Base-by-base conservation (phyloP, 202 grass and related monocot genomes). In the Miscanthus sacchariflorus region DNA sequence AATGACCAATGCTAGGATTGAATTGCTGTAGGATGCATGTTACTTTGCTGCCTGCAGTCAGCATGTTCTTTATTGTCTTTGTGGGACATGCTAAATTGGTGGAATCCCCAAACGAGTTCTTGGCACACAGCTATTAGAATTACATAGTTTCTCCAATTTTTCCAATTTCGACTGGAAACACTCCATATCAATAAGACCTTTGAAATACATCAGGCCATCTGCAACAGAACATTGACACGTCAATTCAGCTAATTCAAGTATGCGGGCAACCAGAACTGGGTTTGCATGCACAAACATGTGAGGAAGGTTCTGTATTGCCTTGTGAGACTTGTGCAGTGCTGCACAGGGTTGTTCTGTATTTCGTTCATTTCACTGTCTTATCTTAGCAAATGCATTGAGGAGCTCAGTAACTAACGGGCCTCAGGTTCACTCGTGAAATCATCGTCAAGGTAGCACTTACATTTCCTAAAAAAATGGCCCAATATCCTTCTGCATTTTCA, bases 121-220 rank as follows among this genome's bases (percentile, higher is more conserved):
- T 40, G 21, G 30, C 59, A 85, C 33, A 35, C 68, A 87, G n/a
- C 72, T 84, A 65, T 88, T 52, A 48, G 84, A 63, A 81, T 83
- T 72, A 58, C 74, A 77, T 58, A 90, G 76, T 85, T 88, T 91
- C 84, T 94, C 92, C 86, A 98, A 19, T 83, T 89, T 92, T 76
- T 48, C 67, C 59, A 94, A 86, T 88, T 92, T 91, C 71, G 87
- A 90, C 72, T 85, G 65, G 63, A 95, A 83, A 83, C 64, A 88
- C 46, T 87, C 90, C 33, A 89, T 79, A 54, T 94, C 92, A 68
- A 96, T 83, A 49, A 94, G 86, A 91, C 93, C 87, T 72, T 90
- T 87, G 79, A 96, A 93, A 87, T 93, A 91, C 25, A 79, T 89
- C 65, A 98, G 89, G 39, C 86, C 93, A 89, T 93, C 92, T 98